These are phyloP conservation scores for Hyparrhenia diplandra DNA, from an alignment of 176 grass and related monocot genomes.

Conservation along the genomic window DNA sequence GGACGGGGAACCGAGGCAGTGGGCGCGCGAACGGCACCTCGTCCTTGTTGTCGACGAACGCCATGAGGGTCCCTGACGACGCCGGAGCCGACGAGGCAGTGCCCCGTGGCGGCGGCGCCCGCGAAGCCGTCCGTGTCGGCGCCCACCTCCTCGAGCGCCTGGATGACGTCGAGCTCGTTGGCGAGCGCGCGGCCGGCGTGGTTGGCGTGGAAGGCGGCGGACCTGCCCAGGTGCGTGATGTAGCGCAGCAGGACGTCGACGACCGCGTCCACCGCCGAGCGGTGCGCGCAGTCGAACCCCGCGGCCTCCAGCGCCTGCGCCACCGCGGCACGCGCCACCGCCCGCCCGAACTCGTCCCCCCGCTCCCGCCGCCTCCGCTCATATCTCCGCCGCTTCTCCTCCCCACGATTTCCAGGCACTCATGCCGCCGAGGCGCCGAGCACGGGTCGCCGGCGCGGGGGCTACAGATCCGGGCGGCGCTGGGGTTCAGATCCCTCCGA, in stretches of 20 bases:
- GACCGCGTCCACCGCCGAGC: constrained; percentile 58
- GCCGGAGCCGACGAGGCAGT: constrained; percentile 61
- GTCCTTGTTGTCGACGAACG: constrained; percentile 37
- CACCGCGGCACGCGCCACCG: constrained; percentile 54
- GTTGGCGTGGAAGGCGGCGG: constrained; percentile 60
- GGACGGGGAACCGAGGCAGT: constrained; percentile 57
- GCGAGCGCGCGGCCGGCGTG: constrained; percentile 58
- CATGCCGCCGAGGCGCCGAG: constrained; percentile 31
- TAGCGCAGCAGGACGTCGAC: constrained; percentile 67
- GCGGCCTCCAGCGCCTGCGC: constrained; percentile 65
- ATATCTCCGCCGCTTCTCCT: constrained; percentile 28
- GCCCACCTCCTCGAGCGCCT: constrained; percentile 66
- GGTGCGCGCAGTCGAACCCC: constrained; percentile 64
- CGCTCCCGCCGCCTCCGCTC: constrained; percentile 25
- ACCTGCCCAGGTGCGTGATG: constrained; percentile 59
- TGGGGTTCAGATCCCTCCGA: constrained; percentile 47
- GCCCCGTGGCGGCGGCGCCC: constrained; percentile 45
- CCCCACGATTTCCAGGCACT: neutral
- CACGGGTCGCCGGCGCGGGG: constrained; percentile 24
- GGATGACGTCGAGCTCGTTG: constrained; percentile 81
- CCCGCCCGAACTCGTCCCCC: constrained; percentile 64
- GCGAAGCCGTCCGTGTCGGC: constrained; percentile 50
- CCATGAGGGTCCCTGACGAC: constrained; percentile 59
- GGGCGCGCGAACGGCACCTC: constrained; percentile 60
- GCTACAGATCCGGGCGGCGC: constrained; percentile 51